Base-by-base conservation (phyloP, 1,139 yeast genomes). In the Lodderomyces oxycetoniae region DNA sequence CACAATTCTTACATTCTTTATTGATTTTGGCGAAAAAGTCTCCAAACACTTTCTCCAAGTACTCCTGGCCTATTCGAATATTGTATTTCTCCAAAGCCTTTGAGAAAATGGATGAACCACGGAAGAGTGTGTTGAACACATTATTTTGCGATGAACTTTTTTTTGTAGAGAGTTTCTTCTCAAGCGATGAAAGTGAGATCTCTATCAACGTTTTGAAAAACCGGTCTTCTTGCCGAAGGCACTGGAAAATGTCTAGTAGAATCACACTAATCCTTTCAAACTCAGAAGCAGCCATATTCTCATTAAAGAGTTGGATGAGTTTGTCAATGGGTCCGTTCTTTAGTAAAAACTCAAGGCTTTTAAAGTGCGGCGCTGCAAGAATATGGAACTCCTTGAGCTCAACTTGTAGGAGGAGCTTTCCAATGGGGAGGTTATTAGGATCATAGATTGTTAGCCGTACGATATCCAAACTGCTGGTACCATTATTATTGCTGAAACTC, bases 31-130 rank as follows among this genome's bases (percentile, higher is more conserved):
- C 64, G 19, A 88, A 74, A 43, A 86, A 78, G 16, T 69, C 71
- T 0, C 93, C 89, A 40, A 89, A 71, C 2, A 86, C 77, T 44
- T 74, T 73, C 42, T 81, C 84, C 31, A 91, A 59, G 50, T 86
- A 87, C 42, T 81, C 88, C 41, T 74, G 81, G 0, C 97, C 97
- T 19, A 82, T 68, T 47, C 93, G 63, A 30, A 81, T 67, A 53
- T 84, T 82, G 52, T 79, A 87, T 42, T 75, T 69, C 47, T 91
- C 97, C 34, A 89, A 55, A 0, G 95, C 73, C 52, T 85, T 86
- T 0, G 95, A 80, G 42, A 89, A 68, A 7, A 88, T 67, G 1
- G 94, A 79, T 37, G 86, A 83, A 0, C 96, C 96, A 45, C 97
- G 67, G 51, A 91, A 89, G 14, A 91, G 56, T 0, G 95, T 79